Evolutionary conservation across 2,329 filamentous ascomycete genomes (phyloP).

Genomic region (Pseudogymnoascus sp.): DNA sequence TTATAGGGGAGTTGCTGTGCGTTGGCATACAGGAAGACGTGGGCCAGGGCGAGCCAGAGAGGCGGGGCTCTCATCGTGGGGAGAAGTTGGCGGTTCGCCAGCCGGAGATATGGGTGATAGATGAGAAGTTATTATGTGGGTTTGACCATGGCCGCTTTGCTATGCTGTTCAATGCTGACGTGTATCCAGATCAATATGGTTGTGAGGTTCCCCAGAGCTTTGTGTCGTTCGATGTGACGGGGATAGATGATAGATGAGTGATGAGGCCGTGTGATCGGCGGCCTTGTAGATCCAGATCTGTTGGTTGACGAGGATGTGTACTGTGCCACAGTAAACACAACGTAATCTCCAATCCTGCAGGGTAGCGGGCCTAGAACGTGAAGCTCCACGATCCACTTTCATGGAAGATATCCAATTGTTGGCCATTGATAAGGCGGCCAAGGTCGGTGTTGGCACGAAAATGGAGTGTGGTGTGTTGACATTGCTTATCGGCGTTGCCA

Average conservation of each 20-base stretch:
- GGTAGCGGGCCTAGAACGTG: background rate
- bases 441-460: background rate
- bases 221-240: background rate
- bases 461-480: slow-evolving; percentile 7
- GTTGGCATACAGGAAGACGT: background rate
- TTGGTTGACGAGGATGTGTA: slow-evolving; percentile 3
- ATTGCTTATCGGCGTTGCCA: background rate
- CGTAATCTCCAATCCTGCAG: background rate
- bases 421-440: background rate
- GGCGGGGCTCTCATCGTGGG: background rate
- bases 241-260: slow-evolving; percentile 1
- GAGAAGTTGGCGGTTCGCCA: background rate
- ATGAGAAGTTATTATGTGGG: background rate
- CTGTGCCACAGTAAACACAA: background rate
- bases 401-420: background rate
- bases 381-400: background rate
- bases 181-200: background rate
- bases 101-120: background rate
- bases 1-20: slow-evolving; percentile 63
- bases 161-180: background rate
- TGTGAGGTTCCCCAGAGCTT: background rate
- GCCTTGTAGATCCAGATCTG: slow-evolving; percentile 6
- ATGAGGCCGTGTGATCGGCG: background rate
- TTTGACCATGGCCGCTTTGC: background rate
- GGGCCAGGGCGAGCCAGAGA: background rate